Conservation (phyloP, 495 filamentous ascomycete species). For the Endocarpon pusillum region DNA sequence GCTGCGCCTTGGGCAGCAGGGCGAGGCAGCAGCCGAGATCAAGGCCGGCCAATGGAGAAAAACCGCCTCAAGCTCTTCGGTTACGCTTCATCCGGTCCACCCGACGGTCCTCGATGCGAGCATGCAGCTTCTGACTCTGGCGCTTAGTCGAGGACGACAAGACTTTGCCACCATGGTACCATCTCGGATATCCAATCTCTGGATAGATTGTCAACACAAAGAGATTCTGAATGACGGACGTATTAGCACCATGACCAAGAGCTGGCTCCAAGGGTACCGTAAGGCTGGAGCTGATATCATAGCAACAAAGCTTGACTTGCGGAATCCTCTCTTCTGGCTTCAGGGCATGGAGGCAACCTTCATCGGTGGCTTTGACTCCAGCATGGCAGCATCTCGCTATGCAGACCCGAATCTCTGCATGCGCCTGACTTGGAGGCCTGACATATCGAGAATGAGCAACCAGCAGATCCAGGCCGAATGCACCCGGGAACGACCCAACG, state of each 20-base stretch:
- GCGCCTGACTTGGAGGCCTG: slow-evolving; percentile 3
- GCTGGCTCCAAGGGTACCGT: slow-evolving; percentile 2
- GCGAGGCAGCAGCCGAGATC: slow-evolving; percentile 6
- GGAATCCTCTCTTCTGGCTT: slow-evolving; percentile 1
- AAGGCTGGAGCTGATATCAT: slow-evolving; percentile 1
- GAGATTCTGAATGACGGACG: neutral
- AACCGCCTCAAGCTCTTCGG: slow-evolving; percentile 2
- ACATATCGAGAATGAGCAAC: slow-evolving; percentile 1
- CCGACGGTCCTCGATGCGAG: slow-evolving; percentile 10
- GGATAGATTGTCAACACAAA: slow-evolving; percentile 1
- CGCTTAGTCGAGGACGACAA: slow-evolving; percentile 2
- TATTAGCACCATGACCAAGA: neutral
- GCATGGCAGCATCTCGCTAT: neutral
- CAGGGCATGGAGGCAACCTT: slow-evolving; percentile 2
- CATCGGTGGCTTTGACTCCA: neutral
- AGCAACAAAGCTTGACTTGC: slow-evolving; percentile 1
- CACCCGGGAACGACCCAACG: neutral
- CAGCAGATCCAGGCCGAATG: slow-evolving; percentile 1
- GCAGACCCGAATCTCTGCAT: slow-evolving; percentile 2
- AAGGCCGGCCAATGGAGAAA: slow-evolving; percentile 3
- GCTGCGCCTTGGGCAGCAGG: slow-evolving; percentile 1
- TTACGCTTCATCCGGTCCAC: slow-evolving; percentile 8
- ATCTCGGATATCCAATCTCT: slow-evolving; percentile 1
- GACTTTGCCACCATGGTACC: slow-evolving; percentile 2
- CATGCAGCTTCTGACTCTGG: slow-evolving; percentile 10